Percentiles rank a stretch among this genome's conserved stretches.
phyloP scores from a whole-genome alignment of 2,329 filamentous ascomycete genomes.

The Tricladium varicosporioides region DNA sequence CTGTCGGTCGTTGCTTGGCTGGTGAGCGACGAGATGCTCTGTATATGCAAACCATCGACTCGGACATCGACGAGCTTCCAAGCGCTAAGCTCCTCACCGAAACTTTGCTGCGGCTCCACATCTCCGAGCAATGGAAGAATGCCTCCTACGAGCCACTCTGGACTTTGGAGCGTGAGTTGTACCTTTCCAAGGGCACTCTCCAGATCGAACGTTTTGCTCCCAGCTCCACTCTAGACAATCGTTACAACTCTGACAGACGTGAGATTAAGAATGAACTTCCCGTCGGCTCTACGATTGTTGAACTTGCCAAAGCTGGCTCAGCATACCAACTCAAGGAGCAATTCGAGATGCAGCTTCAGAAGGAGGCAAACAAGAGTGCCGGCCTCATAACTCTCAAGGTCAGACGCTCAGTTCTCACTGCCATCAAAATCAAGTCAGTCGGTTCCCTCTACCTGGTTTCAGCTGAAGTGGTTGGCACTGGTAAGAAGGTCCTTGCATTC shows the following conservation, averaged over 20 bases:
- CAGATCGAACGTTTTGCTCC: conserved; percentile 2
- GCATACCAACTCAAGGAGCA: conserved; percentile 4
- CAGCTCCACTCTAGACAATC: neutral
- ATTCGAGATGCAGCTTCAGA: neutral
- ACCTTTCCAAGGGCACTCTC: neutral
- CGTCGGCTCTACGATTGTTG: neutral
- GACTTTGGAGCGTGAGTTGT: conserved; percentile 8
- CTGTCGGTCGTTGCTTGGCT: conserved; percentile 4
- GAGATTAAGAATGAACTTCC: neutral
- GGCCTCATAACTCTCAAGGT: neutral
- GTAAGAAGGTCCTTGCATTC: conserved; percentile 10
- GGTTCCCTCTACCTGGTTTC: conserved; percentile 7
- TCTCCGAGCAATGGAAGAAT: conserved; percentile 2
- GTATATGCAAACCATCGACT: conserved; percentile 6
- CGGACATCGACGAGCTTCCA: conserved; percentile 1
- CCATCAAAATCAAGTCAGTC: conserved; percentile 5
- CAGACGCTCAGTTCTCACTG: neutral
- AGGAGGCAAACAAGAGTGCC: neutral
- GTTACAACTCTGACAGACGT: conserved; percentile 9
- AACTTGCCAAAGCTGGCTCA: neutral
- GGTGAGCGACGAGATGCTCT: conserved; percentile 1
- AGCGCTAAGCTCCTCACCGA: conserved; percentile 4
- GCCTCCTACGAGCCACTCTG: conserved; percentile 5
- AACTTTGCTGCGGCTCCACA: conserved; percentile 4
- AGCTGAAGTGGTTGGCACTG: neutral